A percentile compares a stretch with the other conserved stretches of the same genome.
These are phyloP conservation scores for Tricladium varicosporioides DNA, from an alignment of 2,329 filamentous ascomycete species.

Conservation along the genomic window DNA sequence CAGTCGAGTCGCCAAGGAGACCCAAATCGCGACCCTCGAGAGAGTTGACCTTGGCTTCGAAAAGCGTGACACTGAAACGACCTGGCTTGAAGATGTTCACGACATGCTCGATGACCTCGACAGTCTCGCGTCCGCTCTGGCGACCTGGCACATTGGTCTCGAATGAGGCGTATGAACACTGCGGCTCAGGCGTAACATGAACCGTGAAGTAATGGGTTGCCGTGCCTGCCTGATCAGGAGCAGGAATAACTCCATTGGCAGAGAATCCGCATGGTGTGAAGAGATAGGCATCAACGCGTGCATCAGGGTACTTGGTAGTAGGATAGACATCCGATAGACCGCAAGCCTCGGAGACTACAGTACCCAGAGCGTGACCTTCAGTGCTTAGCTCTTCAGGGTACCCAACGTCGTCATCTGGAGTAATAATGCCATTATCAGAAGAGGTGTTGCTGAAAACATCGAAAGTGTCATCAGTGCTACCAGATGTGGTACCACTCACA, in stretches of 20 bases:
- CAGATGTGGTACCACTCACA: conserved; percentile 41
- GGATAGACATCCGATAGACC: conserved; percentile 90
- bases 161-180: conserved; percentile 97
- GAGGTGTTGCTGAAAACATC: conserved; percentile 81
- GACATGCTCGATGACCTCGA: conserved; percentile 89
- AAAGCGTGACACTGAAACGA: conserved; percentile 95
- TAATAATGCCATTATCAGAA: conserved; percentile 57
- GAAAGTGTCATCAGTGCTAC: conserved; percentile 54
- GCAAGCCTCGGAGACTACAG: conserved; percentile 85
- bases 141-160: conserved; percentile 95
- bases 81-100: conserved; percentile 95
- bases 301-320: conserved; percentile 81
- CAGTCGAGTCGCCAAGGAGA: conserved; percentile 38
- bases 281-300: conserved; percentile 91
- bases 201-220: conserved; percentile 91
- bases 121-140: conserved; percentile 83
- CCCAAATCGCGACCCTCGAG: conserved; percentile 23
- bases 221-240: conserved; percentile 54
- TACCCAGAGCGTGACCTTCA: conserved; percentile 90
- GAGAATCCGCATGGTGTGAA: conserved; percentile 98
- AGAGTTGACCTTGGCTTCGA: conserved; percentile 73
- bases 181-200: conserved; percentile 93
- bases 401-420: conserved; percentile 53
- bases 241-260: conserved; percentile 91
- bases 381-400: conserved; percentile 77